Evolutionary conservation across 768 basidiomycete genomes (phyloP), one percentile per base, ranked within the genome.

Genomic region (Amanita molliuscula): DNA sequence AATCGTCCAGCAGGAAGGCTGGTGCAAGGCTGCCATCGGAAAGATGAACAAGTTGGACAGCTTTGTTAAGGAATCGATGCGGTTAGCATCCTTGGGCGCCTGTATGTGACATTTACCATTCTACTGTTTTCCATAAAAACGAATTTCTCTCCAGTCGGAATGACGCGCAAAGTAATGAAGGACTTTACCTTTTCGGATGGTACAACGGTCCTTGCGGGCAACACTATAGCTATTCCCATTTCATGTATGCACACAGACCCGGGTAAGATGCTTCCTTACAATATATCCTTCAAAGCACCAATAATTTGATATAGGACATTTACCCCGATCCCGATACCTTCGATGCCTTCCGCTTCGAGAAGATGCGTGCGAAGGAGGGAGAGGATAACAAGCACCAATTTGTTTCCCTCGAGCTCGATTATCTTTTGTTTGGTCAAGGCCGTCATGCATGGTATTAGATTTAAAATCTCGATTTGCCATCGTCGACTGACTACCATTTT

Each of bases 21-120:
- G 70, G 64, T 57, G 60, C 0, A 70, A 68, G 48, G 55, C 58
- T 6, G 58, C 64, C 0, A 50, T 74, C 16, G 58, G 57, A 4
- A 67, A 68, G 44, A 65, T 76, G 64, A 59, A 64, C 48, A 68
- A 69, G 51, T 44, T 74, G n/a, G 73, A 74, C 51, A 75, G 73
- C 50, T 73, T 74, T 54, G 50, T 74, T 10, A 65, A 67, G 28
- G 75, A 75, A 48, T 67, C 66, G 0, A 59, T 61, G 42, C 61
- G 70, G 2, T 49, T 60, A 20, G 58, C 58, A 5, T 62, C 64
- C 0, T 50, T 59, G 18, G 16, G 8, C 4, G 56, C 51, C 18
- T 20, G 69, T 70, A 54, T 8, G 29, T 33, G 8, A 11, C 4
- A 8, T 6, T 15, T 13, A 16, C 9, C 18, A 33, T 9, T 5